Evolutionary conservation across 208 protist genomes (phyloP).

Genomic region (Acanthamoeba pearcei): DNA sequence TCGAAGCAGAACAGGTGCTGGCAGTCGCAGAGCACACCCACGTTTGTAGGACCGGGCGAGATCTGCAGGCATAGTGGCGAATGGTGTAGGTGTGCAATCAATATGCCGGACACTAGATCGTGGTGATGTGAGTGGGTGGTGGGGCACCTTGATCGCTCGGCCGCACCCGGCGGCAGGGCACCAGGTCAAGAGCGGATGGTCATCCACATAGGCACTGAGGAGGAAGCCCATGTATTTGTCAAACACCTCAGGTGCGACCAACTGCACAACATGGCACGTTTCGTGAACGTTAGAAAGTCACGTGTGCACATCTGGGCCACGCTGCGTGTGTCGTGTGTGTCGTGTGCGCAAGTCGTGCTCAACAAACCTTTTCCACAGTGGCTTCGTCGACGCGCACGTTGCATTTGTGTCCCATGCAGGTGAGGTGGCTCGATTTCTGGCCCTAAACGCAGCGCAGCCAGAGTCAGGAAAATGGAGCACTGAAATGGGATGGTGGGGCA

Average conservation of each 20-base stretch:
- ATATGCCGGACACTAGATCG: neutral
- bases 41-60: neutral
- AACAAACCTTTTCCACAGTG: constrained; percentile 28
- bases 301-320: neutral
- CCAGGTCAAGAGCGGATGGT: constrained; percentile 48
- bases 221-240: constrained; percentile 54
- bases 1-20: constrained; percentile 57
- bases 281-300: neutral
- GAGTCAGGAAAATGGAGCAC: neutral
- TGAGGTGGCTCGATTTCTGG: constrained; percentile 57
- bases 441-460: neutral
- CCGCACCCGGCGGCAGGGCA: constrained; percentile 29
- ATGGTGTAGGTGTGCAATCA: neutral
- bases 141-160: constrained; percentile 15
- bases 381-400: constrained; percentile 53
- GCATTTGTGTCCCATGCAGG: constrained; percentile 59
- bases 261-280: neutral
- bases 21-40: constrained; percentile 34
- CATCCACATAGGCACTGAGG: constrained; percentile 36
- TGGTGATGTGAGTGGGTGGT: neutral
- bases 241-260: constrained; percentile 46
- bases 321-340: neutral
- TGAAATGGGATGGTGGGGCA: neutral
- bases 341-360: neutral
- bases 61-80: constrained; percentile 18